Percentiles rank a stretch among this genome's conserved stretches.
Conservation (phyloP, 1,139 yeast species). For the Hemisphaericaspora lyxosophila region DNA sequence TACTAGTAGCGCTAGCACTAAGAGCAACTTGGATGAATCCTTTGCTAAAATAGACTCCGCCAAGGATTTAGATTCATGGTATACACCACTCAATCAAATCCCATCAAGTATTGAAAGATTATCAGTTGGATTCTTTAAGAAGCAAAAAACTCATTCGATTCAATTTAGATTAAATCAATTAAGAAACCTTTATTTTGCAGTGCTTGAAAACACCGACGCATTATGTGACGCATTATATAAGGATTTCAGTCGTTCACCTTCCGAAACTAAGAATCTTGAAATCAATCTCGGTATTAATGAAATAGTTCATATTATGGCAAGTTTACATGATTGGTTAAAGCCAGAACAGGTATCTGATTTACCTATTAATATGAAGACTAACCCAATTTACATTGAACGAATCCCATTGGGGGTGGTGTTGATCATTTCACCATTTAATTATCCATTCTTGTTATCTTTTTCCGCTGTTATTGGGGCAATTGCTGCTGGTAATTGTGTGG, state of each 20-base stretch:
- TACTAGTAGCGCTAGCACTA: background rate
- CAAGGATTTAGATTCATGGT: conserved; percentile 16
- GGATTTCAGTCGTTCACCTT: conserved; percentile 65
- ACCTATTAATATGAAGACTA: conserved; percentile 47
- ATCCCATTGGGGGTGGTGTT: conserved; percentile 78
- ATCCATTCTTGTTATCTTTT: conserved; percentile 67
- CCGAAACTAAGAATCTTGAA: conserved; percentile 66
- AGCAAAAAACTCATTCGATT: conserved; percentile 54
- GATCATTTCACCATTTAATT: conserved; percentile 83
- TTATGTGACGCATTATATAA: conserved; percentile 57
- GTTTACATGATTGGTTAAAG: conserved; percentile 61
- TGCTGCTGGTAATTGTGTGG: conserved; percentile 84
- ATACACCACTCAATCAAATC: conserved; percentile 54
- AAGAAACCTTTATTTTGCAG: conserved; percentile 64
- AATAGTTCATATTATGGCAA: conserved; percentile 57
- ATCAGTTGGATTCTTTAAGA: conserved; percentile 40
- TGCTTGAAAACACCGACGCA: conserved; percentile 58
- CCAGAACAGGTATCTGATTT: conserved; percentile 48
- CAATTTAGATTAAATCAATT: conserved; percentile 62
- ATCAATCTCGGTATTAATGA: conserved; percentile 53
- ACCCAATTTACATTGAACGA: conserved; percentile 54
- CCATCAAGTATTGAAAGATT: conserved; percentile 46
- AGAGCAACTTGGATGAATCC: conserved; percentile 10
- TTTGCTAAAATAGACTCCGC: conserved; percentile 10
- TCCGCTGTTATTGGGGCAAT: conserved; percentile 77